Evolutionary conservation across 1,139 yeast genomes (phyloP).

Genomic region (Yamadazyma spencermartinsiae): DNA sequence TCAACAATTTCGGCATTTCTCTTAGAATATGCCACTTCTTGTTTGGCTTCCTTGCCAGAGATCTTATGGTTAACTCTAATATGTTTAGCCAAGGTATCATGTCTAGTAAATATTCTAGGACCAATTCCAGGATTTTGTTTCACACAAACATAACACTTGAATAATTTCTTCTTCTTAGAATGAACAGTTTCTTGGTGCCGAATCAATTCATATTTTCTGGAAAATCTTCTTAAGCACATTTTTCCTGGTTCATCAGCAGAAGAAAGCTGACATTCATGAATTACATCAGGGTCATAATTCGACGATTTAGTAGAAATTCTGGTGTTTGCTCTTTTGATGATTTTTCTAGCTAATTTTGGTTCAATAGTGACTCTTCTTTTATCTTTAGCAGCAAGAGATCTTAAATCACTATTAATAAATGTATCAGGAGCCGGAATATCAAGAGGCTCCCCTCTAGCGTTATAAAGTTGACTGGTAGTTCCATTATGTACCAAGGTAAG

Average conservation of each 20-base stretch:
- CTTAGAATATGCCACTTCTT: constrained; percentile 50
- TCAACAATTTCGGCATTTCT: constrained; percentile 49
- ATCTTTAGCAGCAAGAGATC: constrained; percentile 23
- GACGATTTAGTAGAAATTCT: constrained; percentile 38
- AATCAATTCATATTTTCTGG: constrained; percentile 90
- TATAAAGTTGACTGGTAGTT: constrained; percentile 1
- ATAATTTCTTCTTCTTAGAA: constrained; percentile 81
- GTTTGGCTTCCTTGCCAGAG: constrained; percentile 64
- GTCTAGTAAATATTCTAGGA: constrained; percentile 81
- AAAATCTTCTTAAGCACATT: constrained; percentile 78
- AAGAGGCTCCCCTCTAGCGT: constrained; percentile 10
- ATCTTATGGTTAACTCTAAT: constrained; percentile 84
- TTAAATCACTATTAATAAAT: constrained; percentile 25
- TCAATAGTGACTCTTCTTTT: constrained; percentile 28
- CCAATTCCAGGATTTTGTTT: constrained; percentile 53
- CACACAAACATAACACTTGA: constrained; percentile 84
- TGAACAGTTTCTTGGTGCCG: constrained; percentile 97
- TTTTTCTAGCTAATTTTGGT: constrained; percentile 26
- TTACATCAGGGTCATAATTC: constrained; percentile 51
- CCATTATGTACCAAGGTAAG: constrained; percentile 12
- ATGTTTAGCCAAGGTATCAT: constrained; percentile 93
- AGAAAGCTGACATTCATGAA: constrained; percentile 50
- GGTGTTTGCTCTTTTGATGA: constrained; percentile 25
- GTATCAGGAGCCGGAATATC: constrained; percentile 28
- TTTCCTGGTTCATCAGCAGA: constrained; percentile 51